Base-by-base conservation (phyloP, 2,329 filamentous ascomycete species). In the Fusarium nodosum region DNA sequence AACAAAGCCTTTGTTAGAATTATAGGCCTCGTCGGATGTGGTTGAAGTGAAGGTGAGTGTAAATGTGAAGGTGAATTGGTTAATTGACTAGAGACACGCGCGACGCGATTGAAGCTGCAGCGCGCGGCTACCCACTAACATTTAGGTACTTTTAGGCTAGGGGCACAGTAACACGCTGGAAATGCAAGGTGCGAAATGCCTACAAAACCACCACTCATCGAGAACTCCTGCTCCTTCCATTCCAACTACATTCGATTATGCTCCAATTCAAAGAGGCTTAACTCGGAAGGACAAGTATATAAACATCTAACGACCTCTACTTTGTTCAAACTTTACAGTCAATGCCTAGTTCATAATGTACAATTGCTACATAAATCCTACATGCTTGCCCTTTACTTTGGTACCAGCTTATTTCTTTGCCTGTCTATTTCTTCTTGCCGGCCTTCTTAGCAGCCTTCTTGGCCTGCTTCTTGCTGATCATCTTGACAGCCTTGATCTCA, bases 361-460 rank as follows among this genome's bases (percentile, higher is more conserved):
- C 62, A 60, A 39, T 60, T 54, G 60, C 71, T 74, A 75, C 71
- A 71, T 59, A 72, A 69, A 72, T 74, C 67, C 66, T 74, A 74
- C 72, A 74, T 66, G 71, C 60, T 48, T 59, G 26, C 8, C 31
- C 51, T 24, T 20, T 38, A 26, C 12, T 24, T 50, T 36, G n/a
- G 50, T 36, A 45, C 20, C 20, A 41, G 33, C 60, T 48, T 70
- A 76, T 71, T 77, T 79, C 74, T 78, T 77, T 38, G 12, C 36
- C 20, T 34, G 30, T 58, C 44, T 70, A 77, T 71, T 77, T 79
- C 75, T 78, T 77, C 77, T 79, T 82, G 10, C 66, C 67, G 12
- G 74, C 74, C 75, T 80, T 77, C 76, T 80, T 80, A 6, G 75
- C 73, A 15, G 73, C 75, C 74, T 77, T 76, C 72, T 77, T 80